These are phyloP conservation scores for Achlya hypogyna DNA, from an alignment of 352 stramenopile species.

Conservation along the genomic window DNA sequence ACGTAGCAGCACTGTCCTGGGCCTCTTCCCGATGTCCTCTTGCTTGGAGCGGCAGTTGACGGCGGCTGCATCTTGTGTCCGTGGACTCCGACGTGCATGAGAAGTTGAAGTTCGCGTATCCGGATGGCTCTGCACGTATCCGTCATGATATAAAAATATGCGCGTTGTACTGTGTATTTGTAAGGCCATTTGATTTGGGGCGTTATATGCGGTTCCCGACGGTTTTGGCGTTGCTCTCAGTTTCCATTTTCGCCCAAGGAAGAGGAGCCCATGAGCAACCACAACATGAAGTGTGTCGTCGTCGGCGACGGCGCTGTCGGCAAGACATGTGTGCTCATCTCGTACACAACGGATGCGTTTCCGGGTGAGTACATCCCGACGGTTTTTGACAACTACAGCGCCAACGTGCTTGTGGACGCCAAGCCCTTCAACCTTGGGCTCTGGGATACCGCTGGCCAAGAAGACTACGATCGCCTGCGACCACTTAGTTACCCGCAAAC, in stretches of 20 bases:
- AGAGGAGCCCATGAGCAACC: constrained; percentile 37
- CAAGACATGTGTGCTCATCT: constrained; percentile 96
- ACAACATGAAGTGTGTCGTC: constrained; percentile 95
- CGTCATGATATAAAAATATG: neutral
- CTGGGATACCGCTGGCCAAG: constrained; percentile 95
- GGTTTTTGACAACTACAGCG: constrained; percentile 92
- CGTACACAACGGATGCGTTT: constrained; percentile 96
- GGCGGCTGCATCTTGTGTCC: neutral
- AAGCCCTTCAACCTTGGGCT: constrained; percentile 94
- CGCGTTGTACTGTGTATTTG: neutral
- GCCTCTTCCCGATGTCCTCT: too few species aligned
- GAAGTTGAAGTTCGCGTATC: neutral
- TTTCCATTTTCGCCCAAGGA: neutral
- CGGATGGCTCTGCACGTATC: neutral
- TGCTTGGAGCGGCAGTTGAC: too few species aligned
- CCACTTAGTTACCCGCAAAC: constrained; percentile 94
- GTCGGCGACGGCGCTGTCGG: constrained; percentile 91
- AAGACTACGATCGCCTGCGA: constrained; percentile 94
- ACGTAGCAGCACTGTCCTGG: too few species aligned
- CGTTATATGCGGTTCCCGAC: neutral
- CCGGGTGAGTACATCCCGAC: constrained; percentile 95
- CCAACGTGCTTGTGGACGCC: constrained; percentile 89
- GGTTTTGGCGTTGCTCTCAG: neutral
- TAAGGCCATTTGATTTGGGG: too few species aligned
- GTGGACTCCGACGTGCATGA: too few species aligned